Conservation (phyloP, 2,329 filamentous ascomycete species). For the Fusarium udum region DNA sequence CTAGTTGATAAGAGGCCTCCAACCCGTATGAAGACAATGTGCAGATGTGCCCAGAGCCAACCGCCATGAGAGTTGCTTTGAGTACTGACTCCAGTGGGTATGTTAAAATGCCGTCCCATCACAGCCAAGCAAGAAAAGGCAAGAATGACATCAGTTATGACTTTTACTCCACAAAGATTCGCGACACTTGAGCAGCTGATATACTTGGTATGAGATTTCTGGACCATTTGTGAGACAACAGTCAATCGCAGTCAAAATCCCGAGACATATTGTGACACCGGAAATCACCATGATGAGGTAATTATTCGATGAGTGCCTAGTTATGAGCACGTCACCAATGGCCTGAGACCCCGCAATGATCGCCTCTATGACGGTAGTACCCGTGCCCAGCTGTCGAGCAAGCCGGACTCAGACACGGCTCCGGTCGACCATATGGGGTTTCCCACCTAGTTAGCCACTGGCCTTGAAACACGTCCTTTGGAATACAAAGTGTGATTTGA, state of each 20-base stretch:
- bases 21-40: accelerated
- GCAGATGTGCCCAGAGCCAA: background rate
- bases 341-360: background rate
- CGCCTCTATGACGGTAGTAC: background rate
- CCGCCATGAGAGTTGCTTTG: too few species aligned
- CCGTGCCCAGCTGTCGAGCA: background rate
- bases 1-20: too few species aligned
- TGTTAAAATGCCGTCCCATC: too few species aligned
- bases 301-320: background rate
- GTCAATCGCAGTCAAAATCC: background rate
- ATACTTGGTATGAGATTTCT: too few species aligned
- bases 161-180: too few species aligned
- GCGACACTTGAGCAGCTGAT: background rate
- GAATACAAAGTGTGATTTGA: background rate
- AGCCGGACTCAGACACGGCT: background rate
- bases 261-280: background rate
- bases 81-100: too few species aligned
- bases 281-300: background rate
- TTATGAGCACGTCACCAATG: background rate
- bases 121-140: background rate
- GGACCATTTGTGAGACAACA: background rate
- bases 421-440: background rate
- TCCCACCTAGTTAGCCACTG: background rate
- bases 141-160: background rate
- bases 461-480: background rate